Percentiles rank a stretch among this genome's conserved stretches.
Conservation (phyloP, 352 stramenopile genomes). For the Peronospora destructor region DNA sequence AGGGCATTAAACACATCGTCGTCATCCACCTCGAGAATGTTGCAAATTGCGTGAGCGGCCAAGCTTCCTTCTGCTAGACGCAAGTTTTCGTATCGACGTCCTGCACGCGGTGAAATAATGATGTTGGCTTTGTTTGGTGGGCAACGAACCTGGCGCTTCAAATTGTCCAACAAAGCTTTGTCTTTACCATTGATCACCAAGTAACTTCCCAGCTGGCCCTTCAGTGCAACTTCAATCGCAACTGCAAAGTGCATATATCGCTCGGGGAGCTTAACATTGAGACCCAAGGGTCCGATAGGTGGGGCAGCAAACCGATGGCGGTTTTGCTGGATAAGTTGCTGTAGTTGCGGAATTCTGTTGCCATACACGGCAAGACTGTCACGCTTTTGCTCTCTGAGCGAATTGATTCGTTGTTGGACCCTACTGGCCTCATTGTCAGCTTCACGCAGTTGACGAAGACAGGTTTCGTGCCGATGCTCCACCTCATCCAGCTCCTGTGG, state of each 20-base stretch:
- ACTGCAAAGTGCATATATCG: conserved; percentile 58
- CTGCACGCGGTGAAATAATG: conserved; percentile 61
- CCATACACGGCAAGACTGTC: conserved; percentile 63
- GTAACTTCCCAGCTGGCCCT: conserved; percentile 69
- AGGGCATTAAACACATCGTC: conserved; percentile 80
- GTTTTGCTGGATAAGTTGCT: conserved; percentile 73
- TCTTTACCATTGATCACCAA: conserved; percentile 69
- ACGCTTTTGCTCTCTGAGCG: conserved; percentile 44
- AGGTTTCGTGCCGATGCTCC: conserved; percentile 54
- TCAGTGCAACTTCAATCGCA: conserved; percentile 67
- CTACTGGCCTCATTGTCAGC: conserved; percentile 44
- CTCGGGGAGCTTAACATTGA: conserved; percentile 68
- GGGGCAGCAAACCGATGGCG: conserved; percentile 48
- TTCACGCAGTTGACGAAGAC: conserved; percentile 48
- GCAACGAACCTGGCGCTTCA: conserved; percentile 65
- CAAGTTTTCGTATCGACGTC: conserved; percentile 49
- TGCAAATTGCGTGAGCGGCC: conserved; percentile 59
- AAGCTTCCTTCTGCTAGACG: conserved; percentile 48
- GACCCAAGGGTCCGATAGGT: conserved; percentile 66
- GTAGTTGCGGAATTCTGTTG: conserved; percentile 56
- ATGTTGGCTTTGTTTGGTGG: conserved; percentile 68
- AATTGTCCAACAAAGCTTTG: conserved; percentile 65
- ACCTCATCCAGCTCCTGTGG: conserved; percentile 43
- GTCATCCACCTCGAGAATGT: conserved; percentile 63
- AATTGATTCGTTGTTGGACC: conserved; percentile 38